Conservation (phyloP, 2,329 filamentous ascomycete genomes). For the Trichoderma sp. region DNA sequence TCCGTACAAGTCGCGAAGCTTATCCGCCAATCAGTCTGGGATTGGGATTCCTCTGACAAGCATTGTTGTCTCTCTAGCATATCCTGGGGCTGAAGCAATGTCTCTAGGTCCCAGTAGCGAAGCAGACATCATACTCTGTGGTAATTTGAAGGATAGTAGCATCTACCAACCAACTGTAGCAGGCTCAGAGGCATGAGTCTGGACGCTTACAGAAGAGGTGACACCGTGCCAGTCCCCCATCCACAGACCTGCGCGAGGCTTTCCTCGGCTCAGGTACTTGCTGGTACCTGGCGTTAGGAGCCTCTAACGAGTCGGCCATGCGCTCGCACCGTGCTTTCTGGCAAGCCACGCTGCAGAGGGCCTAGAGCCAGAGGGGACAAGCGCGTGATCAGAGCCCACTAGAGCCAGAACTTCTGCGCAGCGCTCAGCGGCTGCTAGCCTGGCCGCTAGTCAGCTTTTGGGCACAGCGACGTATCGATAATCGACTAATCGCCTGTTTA, state of each 20-base stretch:
- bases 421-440: constrained; percentile 23
- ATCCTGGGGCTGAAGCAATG: neutral
- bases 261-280: neutral
- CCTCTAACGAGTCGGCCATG: neutral
- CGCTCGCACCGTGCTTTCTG: constrained; percentile 20
- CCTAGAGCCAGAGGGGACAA: neutral
- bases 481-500: constrained; percentile 10
- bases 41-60: neutral
- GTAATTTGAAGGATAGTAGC: neutral
- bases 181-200: neutral
- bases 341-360: constrained; percentile 16
- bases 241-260: neutral
- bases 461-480: constrained; percentile 7
- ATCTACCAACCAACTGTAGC: neutral
- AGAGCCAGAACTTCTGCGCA: constrained; percentile 22
- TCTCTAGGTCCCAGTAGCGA: neutral
- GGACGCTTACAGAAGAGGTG: neutral
- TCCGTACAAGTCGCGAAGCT: neutral
- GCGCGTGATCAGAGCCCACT: constrained; percentile 18
- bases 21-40: neutral
- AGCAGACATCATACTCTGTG: neutral
- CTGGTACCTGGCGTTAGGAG: constrained; percentile 10
- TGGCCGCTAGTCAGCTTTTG: constrained; percentile 25
- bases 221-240: constrained; percentile 1
- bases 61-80: neutral